A percentile compares a stretch with the other conserved stretches of the same genome.
These are phyloP conservation scores for Trichoderma afroharzianum DNA, from an alignment of 2,329 filamentous ascomycete species.

Conservation along the genomic window DNA sequence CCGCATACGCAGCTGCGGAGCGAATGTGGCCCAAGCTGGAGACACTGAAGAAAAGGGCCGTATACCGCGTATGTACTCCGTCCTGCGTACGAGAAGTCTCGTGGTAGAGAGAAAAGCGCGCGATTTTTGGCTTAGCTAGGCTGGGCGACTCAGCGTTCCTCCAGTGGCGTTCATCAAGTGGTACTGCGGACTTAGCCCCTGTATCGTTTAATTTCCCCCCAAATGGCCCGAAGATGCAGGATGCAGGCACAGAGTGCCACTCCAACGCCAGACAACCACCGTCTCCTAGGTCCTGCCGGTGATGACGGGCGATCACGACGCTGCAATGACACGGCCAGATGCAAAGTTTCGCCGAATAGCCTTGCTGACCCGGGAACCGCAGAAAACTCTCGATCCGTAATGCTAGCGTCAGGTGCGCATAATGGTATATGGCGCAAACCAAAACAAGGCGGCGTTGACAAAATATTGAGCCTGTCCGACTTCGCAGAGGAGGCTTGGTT, in stretches of 20 bases:
- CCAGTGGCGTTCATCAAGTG: constrained; percentile 6
- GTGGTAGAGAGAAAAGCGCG: constrained; percentile 5
- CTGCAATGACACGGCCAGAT: constrained; percentile 8
- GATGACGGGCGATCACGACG: background rate
- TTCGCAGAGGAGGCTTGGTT: background rate
- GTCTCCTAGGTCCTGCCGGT: background rate
- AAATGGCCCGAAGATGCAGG: constrained; percentile 13
- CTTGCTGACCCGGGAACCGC: background rate
- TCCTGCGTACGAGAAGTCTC: background rate
- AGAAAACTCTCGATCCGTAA: background rate
- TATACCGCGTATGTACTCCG: constrained; percentile 9
- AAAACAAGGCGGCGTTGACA: background rate
- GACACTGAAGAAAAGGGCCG: constrained; percentile 14
- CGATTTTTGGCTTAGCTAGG: constrained; percentile 12
- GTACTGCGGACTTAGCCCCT: constrained; percentile 12
- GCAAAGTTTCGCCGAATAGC: constrained; percentile 9
- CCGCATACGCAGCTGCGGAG: constrained; percentile 13
- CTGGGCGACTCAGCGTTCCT: constrained; percentile 9
- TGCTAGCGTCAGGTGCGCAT: background rate
- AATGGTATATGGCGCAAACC: background rate
- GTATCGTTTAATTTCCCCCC: constrained; percentile 13
- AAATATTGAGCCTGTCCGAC: background rate
- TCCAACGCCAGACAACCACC: background rate
- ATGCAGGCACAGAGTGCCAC: constrained; percentile 13
- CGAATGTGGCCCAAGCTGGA: constrained; percentile 15